Percentiles rank a stretch among this genome's conserved stretches.
Evolutionary conservation across 805 yeast genomes (phyloP).

Genomic region (Pichia heedii): DNA sequence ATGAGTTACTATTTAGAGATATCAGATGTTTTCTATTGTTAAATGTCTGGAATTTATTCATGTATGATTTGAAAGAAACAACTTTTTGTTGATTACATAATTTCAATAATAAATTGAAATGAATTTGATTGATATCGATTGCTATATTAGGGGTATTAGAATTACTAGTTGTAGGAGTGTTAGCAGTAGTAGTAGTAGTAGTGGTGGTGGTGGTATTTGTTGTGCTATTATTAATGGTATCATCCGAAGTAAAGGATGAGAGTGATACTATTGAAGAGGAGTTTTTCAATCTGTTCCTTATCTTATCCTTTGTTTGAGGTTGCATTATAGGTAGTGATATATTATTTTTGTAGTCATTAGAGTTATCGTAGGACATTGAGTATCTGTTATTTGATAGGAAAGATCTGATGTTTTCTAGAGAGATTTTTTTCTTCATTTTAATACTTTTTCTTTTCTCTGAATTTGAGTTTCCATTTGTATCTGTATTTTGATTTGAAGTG

Average conservation of each 20-base stretch:
- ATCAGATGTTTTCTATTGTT: slow-evolving; percentile 9
- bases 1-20: not conserved
- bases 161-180: slow-evolving; percentile 10
- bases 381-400: slow-evolving; percentile 2
- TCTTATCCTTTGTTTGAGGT: slow-evolving; percentile 44
- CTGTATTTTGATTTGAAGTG: not conserved
- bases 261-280: slow-evolving; percentile 40
- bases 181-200: not conserved
- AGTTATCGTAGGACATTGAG: slow-evolving; percentile 13
- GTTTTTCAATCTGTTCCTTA: slow-evolving; percentile 43
- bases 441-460: slow-evolving; percentile 4
- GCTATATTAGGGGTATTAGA: slow-evolving; percentile 22
- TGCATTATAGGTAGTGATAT: slow-evolving; percentile 56
- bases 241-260: slow-evolving; percentile 19
- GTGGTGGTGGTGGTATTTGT: not conserved
- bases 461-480: not conserved
- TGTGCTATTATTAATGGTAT: not conserved
- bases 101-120: slow-evolving; percentile 26
- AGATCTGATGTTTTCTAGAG: slow-evolving; percentile 21
- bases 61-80: slow-evolving; percentile 26
- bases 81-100: slow-evolving; percentile 28
- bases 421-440: slow-evolving; percentile 5
- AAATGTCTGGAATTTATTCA: slow-evolving; percentile 14
- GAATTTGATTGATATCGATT: slow-evolving; percentile 26
- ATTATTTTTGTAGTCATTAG: slow-evolving; percentile 21